phyloP scores from a whole-genome alignment of 1,284 basidiomycete species.

The Polyporus tsugae region DNA sequence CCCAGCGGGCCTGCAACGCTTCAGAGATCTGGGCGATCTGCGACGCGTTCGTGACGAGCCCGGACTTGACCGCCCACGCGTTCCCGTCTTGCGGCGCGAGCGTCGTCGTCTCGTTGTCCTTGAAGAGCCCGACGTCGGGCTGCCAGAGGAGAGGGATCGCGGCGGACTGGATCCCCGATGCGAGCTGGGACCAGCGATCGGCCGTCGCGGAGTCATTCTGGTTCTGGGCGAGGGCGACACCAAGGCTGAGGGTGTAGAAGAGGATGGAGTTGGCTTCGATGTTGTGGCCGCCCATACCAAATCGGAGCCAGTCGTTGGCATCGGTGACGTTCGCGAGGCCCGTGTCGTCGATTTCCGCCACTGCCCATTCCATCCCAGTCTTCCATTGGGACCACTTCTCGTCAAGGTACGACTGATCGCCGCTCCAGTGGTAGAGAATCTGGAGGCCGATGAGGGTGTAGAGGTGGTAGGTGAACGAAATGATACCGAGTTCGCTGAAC shows the following conservation, averaged over 20 bases:
- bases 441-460: constrained; percentile 32
- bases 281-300: constrained; percentile 33
- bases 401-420: constrained; percentile 26
- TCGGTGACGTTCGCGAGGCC: constrained; percentile 29
- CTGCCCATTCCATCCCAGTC: constrained; percentile 28
- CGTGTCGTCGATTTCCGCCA: constrained; percentile 24
- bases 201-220: constrained; percentile 22
- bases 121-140: constrained; percentile 29
- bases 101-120: constrained; percentile 33
- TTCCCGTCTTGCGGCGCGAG: constrained; percentile 33
- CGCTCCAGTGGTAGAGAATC: constrained; percentile 34
- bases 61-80: constrained; percentile 32
- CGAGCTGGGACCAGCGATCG: constrained; percentile 18
- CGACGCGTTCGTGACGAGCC: constrained; percentile 24
- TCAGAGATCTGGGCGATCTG: constrained; percentile 23
- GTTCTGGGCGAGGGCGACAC: constrained; percentile 20
- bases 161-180: constrained; percentile 22
- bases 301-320: constrained; percentile 29
- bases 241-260: constrained; percentile 30
- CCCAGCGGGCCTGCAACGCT: constrained; percentile 29
- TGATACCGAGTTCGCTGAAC: constrained; percentile 21
- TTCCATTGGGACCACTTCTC: constrained; percentile 28
- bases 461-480: constrained; percentile 32
- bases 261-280: constrained; percentile 33
- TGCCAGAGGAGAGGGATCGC: constrained; percentile 31